A percentile compares a stretch with the other conserved stretches of the same genome.
phyloP scores from a whole-genome alignment of 2,329 filamentous ascomycete genomes.

The Cordyceps cicadae region DNA sequence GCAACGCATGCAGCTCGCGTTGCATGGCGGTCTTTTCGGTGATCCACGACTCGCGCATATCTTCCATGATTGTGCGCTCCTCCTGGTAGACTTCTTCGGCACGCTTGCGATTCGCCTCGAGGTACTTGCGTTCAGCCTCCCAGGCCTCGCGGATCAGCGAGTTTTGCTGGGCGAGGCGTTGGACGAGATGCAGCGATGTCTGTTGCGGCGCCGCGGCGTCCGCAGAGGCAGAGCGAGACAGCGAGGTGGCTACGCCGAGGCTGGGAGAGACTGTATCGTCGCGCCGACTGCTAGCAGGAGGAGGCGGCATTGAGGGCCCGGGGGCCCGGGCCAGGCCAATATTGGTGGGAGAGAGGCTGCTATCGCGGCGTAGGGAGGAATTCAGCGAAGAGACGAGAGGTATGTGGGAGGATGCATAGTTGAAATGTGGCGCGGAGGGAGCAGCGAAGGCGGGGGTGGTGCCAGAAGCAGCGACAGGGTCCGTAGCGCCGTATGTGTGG shows the following conservation, averaged over 20 bases:
- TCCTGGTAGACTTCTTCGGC: constrained; percentile 49
- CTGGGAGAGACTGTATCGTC: constrained; percentile 9
- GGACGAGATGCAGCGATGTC: constrained; percentile 29
- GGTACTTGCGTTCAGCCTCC: constrained; percentile 45
- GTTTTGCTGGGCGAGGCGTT: constrained; percentile 35
- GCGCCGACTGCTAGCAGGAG: constrained; percentile 1
- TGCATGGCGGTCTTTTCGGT: constrained; percentile 34
- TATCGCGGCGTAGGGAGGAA: constrained; percentile 11
- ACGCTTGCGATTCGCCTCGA: constrained; percentile 45
- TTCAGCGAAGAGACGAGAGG: constrained; percentile 19
- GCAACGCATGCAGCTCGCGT: constrained; percentile 33
- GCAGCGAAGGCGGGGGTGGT: constrained; percentile 12
- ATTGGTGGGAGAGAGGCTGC: constrained; percentile 13
- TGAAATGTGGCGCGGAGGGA: constrained; percentile 17
- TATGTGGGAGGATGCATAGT: constrained; percentile 13
- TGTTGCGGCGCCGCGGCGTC: constrained; percentile 20
- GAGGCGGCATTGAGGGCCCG: constrained; percentile 5
- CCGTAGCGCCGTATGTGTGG: constrained; percentile 17
- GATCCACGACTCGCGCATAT: constrained; percentile 39
- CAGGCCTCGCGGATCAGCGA: constrained; percentile 38
- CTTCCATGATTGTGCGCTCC: constrained; percentile 45
- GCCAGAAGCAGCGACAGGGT: constrained; percentile 15
- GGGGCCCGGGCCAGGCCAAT: constrained; percentile 4
- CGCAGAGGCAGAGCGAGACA: constrained; percentile 22
- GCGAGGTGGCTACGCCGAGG: constrained; percentile 16